Evolutionary conservation across 2,329 filamentous ascomycete genomes (phyloP).

Genomic region (Beauveria pseudobassiana): DNA sequence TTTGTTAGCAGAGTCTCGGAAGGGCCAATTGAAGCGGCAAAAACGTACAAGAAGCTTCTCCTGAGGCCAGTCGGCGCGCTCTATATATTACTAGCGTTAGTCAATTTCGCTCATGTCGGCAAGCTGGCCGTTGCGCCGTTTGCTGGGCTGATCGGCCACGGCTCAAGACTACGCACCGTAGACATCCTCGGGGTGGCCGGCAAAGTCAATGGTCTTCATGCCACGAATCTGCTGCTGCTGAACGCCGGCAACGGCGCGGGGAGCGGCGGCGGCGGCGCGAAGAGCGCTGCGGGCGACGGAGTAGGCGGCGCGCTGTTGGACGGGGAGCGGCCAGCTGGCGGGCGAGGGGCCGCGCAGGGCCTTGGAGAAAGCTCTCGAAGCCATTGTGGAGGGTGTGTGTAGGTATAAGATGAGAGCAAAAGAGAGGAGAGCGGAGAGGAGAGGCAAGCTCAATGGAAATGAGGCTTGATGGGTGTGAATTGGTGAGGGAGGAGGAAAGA

Average conservation of each 20-base stretch:
- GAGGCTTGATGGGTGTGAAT: slow-evolving; percentile 4
- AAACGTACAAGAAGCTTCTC: slow-evolving; percentile 80
- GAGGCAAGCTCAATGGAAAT: slow-evolving; percentile 7
- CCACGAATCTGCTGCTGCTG: slow-evolving; percentile 72
- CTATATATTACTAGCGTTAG: slow-evolving; percentile 40
- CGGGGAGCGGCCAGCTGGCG: slow-evolving; percentile 57
- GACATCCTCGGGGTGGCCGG: slow-evolving; percentile 88
- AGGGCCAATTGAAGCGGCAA: slow-evolving; percentile 1
- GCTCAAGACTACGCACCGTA: slow-evolving; percentile 55
- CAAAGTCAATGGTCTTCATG: slow-evolving; percentile 98
- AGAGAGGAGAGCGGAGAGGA: slow-evolving; percentile 4
- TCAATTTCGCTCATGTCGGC: not conserved
- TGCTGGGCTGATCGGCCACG: not conserved
- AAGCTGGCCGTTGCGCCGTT: not conserved
- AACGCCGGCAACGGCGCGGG: slow-evolving; percentile 42
- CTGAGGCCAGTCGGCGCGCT: slow-evolving; percentile 96
- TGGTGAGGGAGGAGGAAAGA: slow-evolving; percentile 6
- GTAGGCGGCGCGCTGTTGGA: slow-evolving; percentile 56
- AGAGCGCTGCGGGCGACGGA: slow-evolving; percentile 51
- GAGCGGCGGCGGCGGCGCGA: slow-evolving; percentile 45
- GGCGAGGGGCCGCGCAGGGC: slow-evolving; percentile 54
- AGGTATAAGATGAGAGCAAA: slow-evolving; percentile 1
- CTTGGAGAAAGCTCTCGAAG: slow-evolving; percentile 67
- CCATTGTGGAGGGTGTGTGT: slow-evolving; percentile 51
- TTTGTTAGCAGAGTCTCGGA: not conserved